Percentiles rank a stretch among this genome's conserved stretches.
Evolutionary conservation across 306 rosid genomes (phyloP).

Genomic region (Crotalaria pallida): DNA sequence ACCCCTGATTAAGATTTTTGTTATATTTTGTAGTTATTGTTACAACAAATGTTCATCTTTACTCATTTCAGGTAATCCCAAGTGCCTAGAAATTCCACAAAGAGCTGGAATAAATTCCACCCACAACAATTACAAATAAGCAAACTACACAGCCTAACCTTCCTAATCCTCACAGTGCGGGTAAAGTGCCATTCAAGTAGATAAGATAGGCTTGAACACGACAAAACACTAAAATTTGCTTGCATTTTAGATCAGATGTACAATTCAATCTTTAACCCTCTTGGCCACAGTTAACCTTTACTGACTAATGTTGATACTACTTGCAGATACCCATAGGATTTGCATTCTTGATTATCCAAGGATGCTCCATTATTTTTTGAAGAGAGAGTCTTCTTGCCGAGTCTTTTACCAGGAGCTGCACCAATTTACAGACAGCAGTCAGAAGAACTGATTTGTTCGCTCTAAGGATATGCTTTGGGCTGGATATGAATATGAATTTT

Average conservation of each 20-base stretch:
- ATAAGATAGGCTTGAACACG: not conserved
- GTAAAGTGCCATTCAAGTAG: not conserved
- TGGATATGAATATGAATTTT: not conserved
- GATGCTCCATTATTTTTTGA: slow-evolving; percentile 74
- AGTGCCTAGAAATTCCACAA: too few species aligned
- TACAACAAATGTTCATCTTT: too few species aligned
- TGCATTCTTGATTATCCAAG: slow-evolving; percentile 78
- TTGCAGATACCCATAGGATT: slow-evolving; percentile 46
- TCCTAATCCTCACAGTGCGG: not conserved
- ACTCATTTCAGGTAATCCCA: too few species aligned
- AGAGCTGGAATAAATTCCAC: too few species aligned
- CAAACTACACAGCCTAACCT: not conserved
- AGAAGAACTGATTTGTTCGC: not conserved
- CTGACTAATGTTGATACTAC: slow-evolving; percentile 5
- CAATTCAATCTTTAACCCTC: slow-evolving; percentile 4
- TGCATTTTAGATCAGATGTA: not conserved
- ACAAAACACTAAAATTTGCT: not conserved
- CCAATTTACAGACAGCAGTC: slow-evolving; percentile 3
- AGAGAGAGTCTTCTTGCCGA: slow-evolving; percentile 73
- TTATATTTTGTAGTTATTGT: too few species aligned
- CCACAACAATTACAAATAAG: too few species aligned
- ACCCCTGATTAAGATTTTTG: too few species aligned
- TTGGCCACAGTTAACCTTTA: not conserved
- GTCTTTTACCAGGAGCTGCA: slow-evolving; percentile 80
- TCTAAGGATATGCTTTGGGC: not conserved